phyloP scores from a whole-genome alignment of 2,329 filamentous ascomycete species.

The Thelonectria rubi region DNA sequence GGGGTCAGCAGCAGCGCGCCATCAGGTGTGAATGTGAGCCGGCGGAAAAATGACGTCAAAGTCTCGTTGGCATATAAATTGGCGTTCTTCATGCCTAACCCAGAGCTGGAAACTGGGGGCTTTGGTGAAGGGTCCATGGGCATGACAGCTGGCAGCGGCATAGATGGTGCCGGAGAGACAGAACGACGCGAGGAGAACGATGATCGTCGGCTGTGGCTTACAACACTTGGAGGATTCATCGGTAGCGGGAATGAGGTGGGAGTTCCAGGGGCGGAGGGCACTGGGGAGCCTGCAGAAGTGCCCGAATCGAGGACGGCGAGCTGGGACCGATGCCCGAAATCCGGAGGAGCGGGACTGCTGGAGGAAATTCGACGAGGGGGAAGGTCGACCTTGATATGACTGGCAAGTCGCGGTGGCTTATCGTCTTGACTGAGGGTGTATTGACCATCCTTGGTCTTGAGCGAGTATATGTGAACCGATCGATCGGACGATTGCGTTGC shows the following conservation, averaged over 20 bases:
- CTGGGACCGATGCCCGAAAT: conserved; percentile 74
- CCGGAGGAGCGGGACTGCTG: conserved; percentile 89
- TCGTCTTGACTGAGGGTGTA: conserved; percentile 78
- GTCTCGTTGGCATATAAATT: conserved; percentile 97
- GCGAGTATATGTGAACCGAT: conserved; percentile 95
- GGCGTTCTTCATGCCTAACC: conserved; percentile 79
- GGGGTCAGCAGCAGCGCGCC: conserved; percentile 94
- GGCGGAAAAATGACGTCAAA: conserved; percentile 93
- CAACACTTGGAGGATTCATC: conserved; percentile 92
- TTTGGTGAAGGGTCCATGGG: conserved; percentile 90
- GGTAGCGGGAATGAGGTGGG: conserved; percentile 87
- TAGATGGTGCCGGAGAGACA: conserved; percentile 89
- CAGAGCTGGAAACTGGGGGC: conserved; percentile 64
- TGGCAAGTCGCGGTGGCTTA: conserved; percentile 82
- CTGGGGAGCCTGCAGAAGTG: conserved; percentile 77
- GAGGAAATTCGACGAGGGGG: conserved; percentile 90
- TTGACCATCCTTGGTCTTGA: conserved; percentile 96
- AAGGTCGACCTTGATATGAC: conserved; percentile 84
- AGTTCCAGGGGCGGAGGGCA: conserved; percentile 90
- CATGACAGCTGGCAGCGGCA: conserved; percentile 95
- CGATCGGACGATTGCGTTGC: conserved; percentile 98
- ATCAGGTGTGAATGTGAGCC: conserved; percentile 93
- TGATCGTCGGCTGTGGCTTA: conserved; percentile 92
- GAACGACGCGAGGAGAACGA: conserved; percentile 91
- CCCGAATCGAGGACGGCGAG: conserved; percentile 64